A percentile compares a stretch with the other conserved stretches of the same genome.
phyloP scores from a whole-genome alignment of 306 rosid genomes.

The Casuarina glauca region DNA sequence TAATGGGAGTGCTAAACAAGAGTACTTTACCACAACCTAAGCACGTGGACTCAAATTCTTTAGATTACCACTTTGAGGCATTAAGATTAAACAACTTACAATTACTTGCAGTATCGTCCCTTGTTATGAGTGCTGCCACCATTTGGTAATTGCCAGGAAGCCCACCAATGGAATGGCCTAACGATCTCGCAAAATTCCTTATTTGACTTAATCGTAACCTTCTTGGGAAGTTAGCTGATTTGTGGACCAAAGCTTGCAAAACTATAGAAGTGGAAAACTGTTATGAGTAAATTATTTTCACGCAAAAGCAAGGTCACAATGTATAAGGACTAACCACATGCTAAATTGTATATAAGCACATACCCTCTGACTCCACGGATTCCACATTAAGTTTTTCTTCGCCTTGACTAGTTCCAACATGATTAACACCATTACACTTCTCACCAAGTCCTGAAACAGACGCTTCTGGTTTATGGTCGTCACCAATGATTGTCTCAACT shows the following conservation, averaged over 20 bases:
- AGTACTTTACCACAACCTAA: background rate
- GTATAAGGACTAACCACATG: background rate
- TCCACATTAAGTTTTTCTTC: slow-evolving; percentile 32
- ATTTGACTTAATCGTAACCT: slow-evolving; percentile 54
- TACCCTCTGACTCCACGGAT: slow-evolving; percentile 30
- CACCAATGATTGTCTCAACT: slow-evolving; percentile 39
- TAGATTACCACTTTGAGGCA: background rate
- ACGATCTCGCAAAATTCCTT: slow-evolving; percentile 52
- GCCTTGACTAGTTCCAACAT: slow-evolving; percentile 28
- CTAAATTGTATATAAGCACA: slow-evolving; percentile 13
- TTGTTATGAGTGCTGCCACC: slow-evolving; percentile 29
- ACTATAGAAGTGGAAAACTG: slow-evolving; percentile 23
- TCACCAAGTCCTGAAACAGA: slow-evolving; percentile 21
- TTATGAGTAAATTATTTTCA: background rate
- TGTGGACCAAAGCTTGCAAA: slow-evolving; percentile 41
- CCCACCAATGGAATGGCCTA: slow-evolving; percentile 28
- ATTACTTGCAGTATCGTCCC: slow-evolving; percentile 21
- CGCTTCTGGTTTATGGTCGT: slow-evolving; percentile 31
- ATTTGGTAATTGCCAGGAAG: slow-evolving; percentile 20
- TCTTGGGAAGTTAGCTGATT: slow-evolving; percentile 21
- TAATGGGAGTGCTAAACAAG: background rate
- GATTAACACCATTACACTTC: slow-evolving; percentile 10
- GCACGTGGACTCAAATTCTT: background rate
- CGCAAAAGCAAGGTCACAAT: background rate
- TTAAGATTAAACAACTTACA: slow-evolving; percentile 35